These are phyloP conservation scores for Gyrodon lividus DNA, from an alignment of 768 basidiomycete species.

Conservation along the genomic window DNA sequence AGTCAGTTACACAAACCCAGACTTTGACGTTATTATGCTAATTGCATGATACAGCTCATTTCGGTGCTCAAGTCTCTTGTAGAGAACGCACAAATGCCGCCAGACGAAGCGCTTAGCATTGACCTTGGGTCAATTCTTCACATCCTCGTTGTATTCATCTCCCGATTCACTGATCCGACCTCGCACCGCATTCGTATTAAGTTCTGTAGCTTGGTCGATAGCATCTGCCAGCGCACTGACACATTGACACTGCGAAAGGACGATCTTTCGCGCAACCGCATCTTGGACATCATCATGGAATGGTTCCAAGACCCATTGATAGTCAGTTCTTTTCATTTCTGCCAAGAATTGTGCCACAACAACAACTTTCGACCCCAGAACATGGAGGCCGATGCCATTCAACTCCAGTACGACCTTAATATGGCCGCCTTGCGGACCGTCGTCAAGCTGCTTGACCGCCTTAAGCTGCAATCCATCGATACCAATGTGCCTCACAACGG, in stretches of 20 bases:
- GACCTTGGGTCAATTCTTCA: conserved; percentile 63
- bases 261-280: conserved; percentile 59
- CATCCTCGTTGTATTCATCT: conserved; percentile 62
- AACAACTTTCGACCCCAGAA: conserved; percentile 25
- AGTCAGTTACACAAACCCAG: conserved; percentile 36
- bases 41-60: conserved; percentile 52
- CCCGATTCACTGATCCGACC: conserved; percentile 52
- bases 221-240: conserved; percentile 61
- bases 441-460: conserved; percentile 72
- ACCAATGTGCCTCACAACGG: conserved; percentile 47
- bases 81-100: conserved; percentile 61
- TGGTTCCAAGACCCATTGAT: conserved; percentile 64
- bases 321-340: conserved; percentile 39
- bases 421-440: conserved; percentile 69
- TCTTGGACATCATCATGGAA: conserved; percentile 74
- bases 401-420: conserved; percentile 65
- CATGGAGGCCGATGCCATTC: conserved; percentile 36
- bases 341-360: neutral
- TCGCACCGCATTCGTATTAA: conserved; percentile 69
- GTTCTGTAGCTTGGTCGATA: conserved; percentile 72
- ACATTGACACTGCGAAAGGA: conserved; percentile 66
- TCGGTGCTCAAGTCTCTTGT: conserved; percentile 73
- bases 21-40: conserved; percentile 5
- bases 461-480: conserved; percentile 64
- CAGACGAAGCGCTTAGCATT: conserved; percentile 60